These are phyloP conservation scores for Populus trichocarpa DNA, from an alignment of 441 rosid species.

Conservation along the genomic window DNA sequence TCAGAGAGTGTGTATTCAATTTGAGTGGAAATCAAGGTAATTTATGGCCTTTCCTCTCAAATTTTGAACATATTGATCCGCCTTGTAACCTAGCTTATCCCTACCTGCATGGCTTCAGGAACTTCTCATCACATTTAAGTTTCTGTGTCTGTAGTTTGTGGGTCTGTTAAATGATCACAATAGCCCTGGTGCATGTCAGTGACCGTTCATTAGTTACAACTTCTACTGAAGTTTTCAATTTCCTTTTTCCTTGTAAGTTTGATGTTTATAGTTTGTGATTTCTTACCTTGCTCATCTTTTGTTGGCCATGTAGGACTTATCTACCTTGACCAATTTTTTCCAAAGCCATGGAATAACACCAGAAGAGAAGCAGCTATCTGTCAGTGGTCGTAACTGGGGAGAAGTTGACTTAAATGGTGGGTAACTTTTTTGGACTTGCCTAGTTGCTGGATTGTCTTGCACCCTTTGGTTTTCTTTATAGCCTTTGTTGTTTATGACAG, in stretches of 20 bases:
- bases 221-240: not conserved
- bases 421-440: slow-evolving; percentile 10
- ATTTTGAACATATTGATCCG: not conserved
- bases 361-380: slow-evolving; percentile 92
- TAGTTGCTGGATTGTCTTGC: not conserved
- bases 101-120: not conserved
- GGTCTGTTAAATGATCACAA: not conserved
- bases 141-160: not conserved
- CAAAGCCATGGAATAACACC: slow-evolving; percentile 64
- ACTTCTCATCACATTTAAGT: not conserved
- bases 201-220: not conserved
- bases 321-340: slow-evolving; percentile 68
- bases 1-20: not conserved
- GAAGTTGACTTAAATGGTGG: slow-evolving; percentile 87
- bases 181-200: not conserved
- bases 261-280: not conserved
- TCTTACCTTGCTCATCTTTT: not conserved
- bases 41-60: not conserved
- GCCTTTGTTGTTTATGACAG: not conserved
- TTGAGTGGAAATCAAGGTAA: not conserved
- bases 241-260: not conserved
- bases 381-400: slow-evolving; percentile 95
- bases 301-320: slow-evolving; percentile 56
- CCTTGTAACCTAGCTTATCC: not conserved
- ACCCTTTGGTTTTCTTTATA: not conserved